phyloP scores from a whole-genome alignment of 1,139 yeast species.

The Magnusiomyces tetraspermus region DNA sequence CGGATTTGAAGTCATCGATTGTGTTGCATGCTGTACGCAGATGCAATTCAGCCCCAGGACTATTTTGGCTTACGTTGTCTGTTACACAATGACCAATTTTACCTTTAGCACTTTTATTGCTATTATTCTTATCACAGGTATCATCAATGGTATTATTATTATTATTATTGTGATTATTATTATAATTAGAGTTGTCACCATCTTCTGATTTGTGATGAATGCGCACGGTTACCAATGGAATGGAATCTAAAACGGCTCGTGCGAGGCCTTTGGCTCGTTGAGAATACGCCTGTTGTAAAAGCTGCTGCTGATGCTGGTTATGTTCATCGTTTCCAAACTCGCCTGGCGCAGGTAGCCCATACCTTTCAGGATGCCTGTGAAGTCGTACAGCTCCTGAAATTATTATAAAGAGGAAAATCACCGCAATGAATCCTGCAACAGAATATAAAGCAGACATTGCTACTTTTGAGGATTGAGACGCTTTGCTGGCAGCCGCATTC shows the following conservation, averaged over 20 bases:
- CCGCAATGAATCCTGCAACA: slow-evolving; percentile 28
- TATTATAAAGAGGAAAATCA: slow-evolving; percentile 27
- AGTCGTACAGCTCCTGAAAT: slow-evolving; percentile 31
- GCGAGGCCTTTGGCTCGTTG: slow-evolving; percentile 31
- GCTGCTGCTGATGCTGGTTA: not conserved
- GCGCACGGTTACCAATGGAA: slow-evolving; percentile 29
- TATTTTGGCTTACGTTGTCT: no score
- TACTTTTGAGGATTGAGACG: slow-evolving; percentile 18
- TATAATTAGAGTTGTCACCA: not conserved
- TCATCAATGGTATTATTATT: not conserved
- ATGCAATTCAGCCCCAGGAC: no score
- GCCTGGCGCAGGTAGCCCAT: slow-evolving; percentile 23
- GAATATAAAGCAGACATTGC: slow-evolving; percentile 30
- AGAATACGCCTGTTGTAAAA: slow-evolving; percentile 14
- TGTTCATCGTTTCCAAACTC: slow-evolving; percentile 6
- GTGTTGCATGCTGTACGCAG: no score
- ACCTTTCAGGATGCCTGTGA: slow-evolving; percentile 32
- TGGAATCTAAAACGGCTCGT: slow-evolving; percentile 32
- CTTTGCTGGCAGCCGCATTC: slow-evolving; percentile 7
- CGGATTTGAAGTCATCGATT: no score
- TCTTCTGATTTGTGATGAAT: slow-evolving; percentile 9
- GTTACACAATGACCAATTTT: no score
- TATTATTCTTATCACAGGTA: not conserved
- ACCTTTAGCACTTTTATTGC: no score
- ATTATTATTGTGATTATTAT: not conserved